Conservation (phyloP, 129 eudicot species). For the Artemisia argyi region DNA sequence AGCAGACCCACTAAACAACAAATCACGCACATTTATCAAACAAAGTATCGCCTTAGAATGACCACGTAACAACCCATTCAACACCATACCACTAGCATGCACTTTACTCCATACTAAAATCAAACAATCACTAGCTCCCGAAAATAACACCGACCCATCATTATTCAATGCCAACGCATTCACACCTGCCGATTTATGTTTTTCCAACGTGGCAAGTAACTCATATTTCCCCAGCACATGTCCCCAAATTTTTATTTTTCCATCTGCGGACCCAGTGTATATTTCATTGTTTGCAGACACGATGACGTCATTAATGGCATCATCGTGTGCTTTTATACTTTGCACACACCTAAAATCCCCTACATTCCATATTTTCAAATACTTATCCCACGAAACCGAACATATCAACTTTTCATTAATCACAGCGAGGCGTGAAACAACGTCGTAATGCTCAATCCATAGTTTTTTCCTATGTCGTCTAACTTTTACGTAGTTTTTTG, state of each 20-base stretch:
- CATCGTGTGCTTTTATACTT: slow-evolving; percentile 74
- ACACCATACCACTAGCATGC: slow-evolving; percentile 66
- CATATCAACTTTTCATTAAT: slow-evolving; percentile 29
- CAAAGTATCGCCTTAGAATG: slow-evolving; percentile 70
- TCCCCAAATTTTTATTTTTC: slow-evolving; percentile 54
- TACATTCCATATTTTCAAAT: slow-evolving; percentile 56
- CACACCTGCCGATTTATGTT: slow-evolving; percentile 75
- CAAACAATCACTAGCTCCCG: slow-evolving; percentile 73
- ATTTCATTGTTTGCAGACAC: slow-evolving; percentile 46
- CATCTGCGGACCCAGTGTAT: slow-evolving; percentile 76
- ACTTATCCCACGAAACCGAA: slow-evolving; percentile 83
- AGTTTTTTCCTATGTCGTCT: slow-evolving; percentile 63
- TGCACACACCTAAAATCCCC: slow-evolving; percentile 45
- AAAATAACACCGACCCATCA: slow-evolving; percentile 72
- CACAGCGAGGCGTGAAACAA: slow-evolving; percentile 63
- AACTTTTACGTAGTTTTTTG: slow-evolving; percentile 67
- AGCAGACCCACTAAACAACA: slow-evolving; percentile 79
- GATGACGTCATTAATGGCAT: slow-evolving; percentile 71
- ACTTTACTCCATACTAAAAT: slow-evolving; percentile 82
- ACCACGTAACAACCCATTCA: slow-evolving; percentile 65
- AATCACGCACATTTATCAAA: slow-evolving; percentile 48
- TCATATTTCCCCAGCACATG: slow-evolving; percentile 27
- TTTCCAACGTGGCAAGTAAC: slow-evolving; percentile 59
- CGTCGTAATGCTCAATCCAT: slow-evolving; percentile 89
- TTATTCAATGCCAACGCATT: slow-evolving; percentile 67